Evolutionary conservation across 2,329 filamentous ascomycete genomes (phyloP).

Genomic region (Curvularia eragrostidis): DNA sequence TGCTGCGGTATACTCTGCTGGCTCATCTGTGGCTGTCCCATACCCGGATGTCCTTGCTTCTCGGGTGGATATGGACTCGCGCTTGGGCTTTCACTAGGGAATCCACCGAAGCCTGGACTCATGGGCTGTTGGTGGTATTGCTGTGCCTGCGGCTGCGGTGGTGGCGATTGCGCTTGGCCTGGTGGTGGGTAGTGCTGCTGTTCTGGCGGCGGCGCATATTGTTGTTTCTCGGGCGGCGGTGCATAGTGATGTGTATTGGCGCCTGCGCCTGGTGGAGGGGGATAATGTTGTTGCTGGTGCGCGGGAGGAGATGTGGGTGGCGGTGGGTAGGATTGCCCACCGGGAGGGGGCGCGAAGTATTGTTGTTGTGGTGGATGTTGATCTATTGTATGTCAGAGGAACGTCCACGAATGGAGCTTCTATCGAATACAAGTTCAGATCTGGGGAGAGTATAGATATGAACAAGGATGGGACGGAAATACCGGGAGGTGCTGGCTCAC

Average conservation of each 20-base stretch:
- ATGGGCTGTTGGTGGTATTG: conserved; percentile 28
- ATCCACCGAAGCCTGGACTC: conserved; percentile 39
- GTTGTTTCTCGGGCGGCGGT: conserved; percentile 40
- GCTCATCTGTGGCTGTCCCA: conserved; percentile 36
- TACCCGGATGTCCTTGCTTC: conserved; percentile 20
- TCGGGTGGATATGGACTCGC: conserved; percentile 27
- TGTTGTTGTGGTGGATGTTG: conserved; percentile 42
- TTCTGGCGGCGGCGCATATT: conserved; percentile 44
- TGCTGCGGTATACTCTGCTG: conserved; percentile 40
- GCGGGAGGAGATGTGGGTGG: conserved; percentile 45
- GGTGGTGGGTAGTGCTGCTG: conserved; percentile 41
- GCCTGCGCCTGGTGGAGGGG: conserved; percentile 38
- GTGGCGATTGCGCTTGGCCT: conserved; percentile 27
- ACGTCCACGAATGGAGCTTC: background rate
- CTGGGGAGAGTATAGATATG: background rate
- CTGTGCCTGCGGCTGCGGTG: conserved; percentile 31
- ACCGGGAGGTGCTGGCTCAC: conserved; percentile 42
- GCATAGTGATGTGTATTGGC: conserved; percentile 34
- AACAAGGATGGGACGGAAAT: conserved; percentile 5
- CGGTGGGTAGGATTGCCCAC: conserved; percentile 43
- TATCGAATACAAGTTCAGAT: background rate
- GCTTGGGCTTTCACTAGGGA: conserved; percentile 34
- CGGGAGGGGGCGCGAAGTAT: conserved; percentile 49
- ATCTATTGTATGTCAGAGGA: conserved; percentile 25
- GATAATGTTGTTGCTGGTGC: conserved; percentile 41